Base-by-base conservation (phyloP, 176 grass and related monocot genomes). In the Tillandsia leiboldiana region DNA sequence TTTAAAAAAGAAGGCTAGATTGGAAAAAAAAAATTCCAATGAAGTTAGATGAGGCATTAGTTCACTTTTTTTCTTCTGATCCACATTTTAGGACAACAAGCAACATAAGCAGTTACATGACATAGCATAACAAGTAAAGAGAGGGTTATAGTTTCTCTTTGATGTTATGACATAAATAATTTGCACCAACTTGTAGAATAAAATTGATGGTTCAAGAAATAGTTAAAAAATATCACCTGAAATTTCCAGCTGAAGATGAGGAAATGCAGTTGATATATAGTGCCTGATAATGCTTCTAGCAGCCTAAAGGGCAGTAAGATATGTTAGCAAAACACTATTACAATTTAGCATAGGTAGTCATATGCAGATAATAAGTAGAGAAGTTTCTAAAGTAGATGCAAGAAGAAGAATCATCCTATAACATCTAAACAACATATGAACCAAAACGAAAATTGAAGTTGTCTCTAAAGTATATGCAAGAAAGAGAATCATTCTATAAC, bases 231-330 rank as follows among this genome's bases (percentile, higher is more conserved):
- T 8, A 51, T 12, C 54, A 99, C 95, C 95, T 99, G 90, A 90
- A 81, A 93, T 84, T 80, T 93, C 95, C 82, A n/a, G 77, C 63
- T 87, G 89, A 77, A 99, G 95, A 90, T 90, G 80, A 79, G 77
- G 70, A 72, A 99, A 99, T 10, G 72, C 73, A 73, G 74, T 80
- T 58, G 78, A 78, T 57, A 99, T 93, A 73, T 90, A 86, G 70
- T 87, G 87, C 83, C 49, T 87, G 63, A 99, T 81, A 76, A 90
- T 93, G 73, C 82, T 86, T 56, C 87, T 83, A 69, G 84, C 84
- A 78, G 90, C 83, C 95, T 99, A 83, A 73, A 73, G 17, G 17
- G 76, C 8, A 84, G 62, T 65, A 80, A 69, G 75, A 87, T 68
- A 57, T 17, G 68, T 65, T 48, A 48, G 8, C 26, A 79, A 15